Evolutionary conservation across 768 basidiomycete species (phyloP), one percentile per base, ranked within the genome.

Genomic region (Leccinum ochraceum): DNA sequence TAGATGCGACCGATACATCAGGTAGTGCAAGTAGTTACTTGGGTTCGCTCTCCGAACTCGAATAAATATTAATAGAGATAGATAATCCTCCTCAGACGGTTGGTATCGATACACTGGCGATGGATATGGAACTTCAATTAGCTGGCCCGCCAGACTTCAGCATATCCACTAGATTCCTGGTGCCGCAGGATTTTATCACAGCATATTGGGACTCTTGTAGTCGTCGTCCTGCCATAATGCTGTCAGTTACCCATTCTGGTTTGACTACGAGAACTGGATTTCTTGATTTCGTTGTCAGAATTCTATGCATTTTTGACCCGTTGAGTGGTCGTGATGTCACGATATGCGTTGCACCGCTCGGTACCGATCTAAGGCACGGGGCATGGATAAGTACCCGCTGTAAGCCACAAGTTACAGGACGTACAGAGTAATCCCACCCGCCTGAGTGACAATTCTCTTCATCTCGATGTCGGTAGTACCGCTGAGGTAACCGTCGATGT

Each of bases 401-500:
- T 3, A 56, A 52, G 16, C 39, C 16, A 48, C 24, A 51, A 7
- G 32, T 3, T 14, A 9, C 50, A 32, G 30, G n/a, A 76, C 79
- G 67, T 78, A 93, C 92, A 86, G 60, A 7, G 84, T 75, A 39
- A 76, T 76, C 2, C 91, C 92, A 1, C 92, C 93, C 51, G 85
- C 87, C 48, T 81, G 75, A n/a, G 77, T 70, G 9, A 94, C 78
- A 14, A 87, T 75, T 64, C 83, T 78, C 74, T 86, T 92, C 78
- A 94, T 85, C 73, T 94, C 90, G 54, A 88, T 82, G 69, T 92
- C 90, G 2, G 90, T 94, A 22, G 89, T 90, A 49, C 81, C 80
- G 32, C 78, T 79, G 60, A 91, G 76, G 67, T 85, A 90, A 1
- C 89, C 92, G 65, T 86, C 80, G 67, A 90, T 86, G 63, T 90